Base-by-base conservation (phyloP, 1,139 yeast species). In the Yamadazyma friedrichii region DNA sequence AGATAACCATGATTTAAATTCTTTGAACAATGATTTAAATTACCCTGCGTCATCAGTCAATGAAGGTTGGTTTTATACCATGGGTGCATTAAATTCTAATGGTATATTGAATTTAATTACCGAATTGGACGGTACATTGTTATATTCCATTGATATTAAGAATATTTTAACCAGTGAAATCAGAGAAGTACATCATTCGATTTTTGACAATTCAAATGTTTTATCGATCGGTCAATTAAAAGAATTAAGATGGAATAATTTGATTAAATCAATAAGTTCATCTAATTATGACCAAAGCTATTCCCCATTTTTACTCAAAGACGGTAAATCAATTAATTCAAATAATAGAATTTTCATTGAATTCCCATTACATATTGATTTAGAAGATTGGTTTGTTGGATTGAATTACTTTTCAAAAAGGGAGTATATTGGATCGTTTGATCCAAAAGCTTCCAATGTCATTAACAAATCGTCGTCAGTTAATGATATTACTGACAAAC, bases 331-430 rank as follows among this genome's bases (percentile, higher is more conserved):
- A 2, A 54, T 65, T 13, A 58, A 60, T 13, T 66, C 58, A 36
- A 62, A 64, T 45, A 69, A 76, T 43, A 53, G 78, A 31, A 64
- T 83, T 2, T 62, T 82, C 27, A 67, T 85, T 39, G 81, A 80
- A 50, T 87, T 88, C 50, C 84, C 86, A 1, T 65, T 82, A 32
- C 80, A 80, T 49, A 79, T 81, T 28, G 95, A 87, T 58, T 70
- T 84, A 41, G 94, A 84, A 51, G 94, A 86, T 58, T 88, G 96
- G 96, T 74, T 80, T 50, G 86, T 87, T 6, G 84, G 91, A 0
- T 62, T 88, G 43, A 77, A 76, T 44, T 78, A 87, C 16, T 82
- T 85, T 54, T 76, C 95, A 3, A 76, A 75, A 48, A 65, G 84
- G 33, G 88, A 84, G 48, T 77, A 72, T 44, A 71, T 72, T 44